These are phyloP conservation scores for Apium graveolens DNA, from an alignment of 129 eudicot genomes.

Conservation along the genomic window DNA sequence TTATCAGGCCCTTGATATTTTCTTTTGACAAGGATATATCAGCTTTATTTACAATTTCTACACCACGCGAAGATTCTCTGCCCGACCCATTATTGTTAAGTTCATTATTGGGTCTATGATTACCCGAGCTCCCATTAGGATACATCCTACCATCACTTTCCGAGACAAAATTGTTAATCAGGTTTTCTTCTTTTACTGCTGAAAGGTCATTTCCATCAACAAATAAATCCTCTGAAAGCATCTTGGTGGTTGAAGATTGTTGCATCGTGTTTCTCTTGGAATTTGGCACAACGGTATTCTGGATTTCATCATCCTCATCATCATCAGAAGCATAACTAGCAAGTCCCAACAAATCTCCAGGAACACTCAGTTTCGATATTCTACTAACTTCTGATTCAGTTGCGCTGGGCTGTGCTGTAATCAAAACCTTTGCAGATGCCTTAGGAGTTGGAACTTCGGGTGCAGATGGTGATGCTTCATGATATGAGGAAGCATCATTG, in stretches of 20 bases:
- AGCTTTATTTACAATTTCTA: conserved; percentile 22
- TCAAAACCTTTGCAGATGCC: conserved; percentile 60
- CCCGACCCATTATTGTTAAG: conserved; percentile 19
- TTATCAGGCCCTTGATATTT: conserved; percentile 17
- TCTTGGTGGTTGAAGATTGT: conserved; percentile 22
- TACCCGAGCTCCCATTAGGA: conserved; percentile 19
- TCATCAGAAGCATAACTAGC: conserved; percentile 92
- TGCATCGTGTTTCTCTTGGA: conserved; percentile 20
- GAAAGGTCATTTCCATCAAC: conserved; percentile 36
- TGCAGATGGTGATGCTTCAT: conserved; percentile 23
- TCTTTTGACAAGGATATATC: conserved; percentile 29
- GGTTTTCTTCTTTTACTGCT: conserved; percentile 22
- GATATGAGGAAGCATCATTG: conserved; percentile 25
- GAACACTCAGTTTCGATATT: conserved; percentile 45
- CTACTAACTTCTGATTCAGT: conserved; percentile 33
- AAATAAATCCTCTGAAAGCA: conserved; percentile 12
- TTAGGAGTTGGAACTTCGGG: conserved; percentile 43
- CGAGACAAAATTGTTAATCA: conserved; percentile 10
- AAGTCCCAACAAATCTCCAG: conserved; percentile 80
- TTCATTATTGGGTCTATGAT: conserved; percentile 15
- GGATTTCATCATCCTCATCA: conserved; percentile 55
- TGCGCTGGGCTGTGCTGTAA: conserved; percentile 36
- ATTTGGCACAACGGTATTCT: conserved; percentile 25
- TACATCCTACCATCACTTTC: conserved; percentile 22
- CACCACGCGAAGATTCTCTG: conserved; percentile 14